These are phyloP conservation scores for Viridothelium virens DNA, from an alignment of 495 filamentous ascomycete species.

Conservation along the genomic window DNA sequence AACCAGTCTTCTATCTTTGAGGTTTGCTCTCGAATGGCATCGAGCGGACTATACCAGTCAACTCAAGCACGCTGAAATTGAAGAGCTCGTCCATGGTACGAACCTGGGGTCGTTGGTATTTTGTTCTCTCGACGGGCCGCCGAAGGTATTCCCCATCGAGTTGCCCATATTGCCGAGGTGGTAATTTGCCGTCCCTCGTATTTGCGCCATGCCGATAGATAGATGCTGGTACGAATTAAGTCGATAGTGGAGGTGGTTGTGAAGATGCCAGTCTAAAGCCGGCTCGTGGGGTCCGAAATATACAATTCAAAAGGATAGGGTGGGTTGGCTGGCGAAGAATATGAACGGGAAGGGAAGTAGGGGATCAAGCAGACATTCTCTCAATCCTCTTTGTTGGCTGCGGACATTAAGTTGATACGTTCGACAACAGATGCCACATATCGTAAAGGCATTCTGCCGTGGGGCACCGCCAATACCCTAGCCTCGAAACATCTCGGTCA, in stretches of 20 bases:
- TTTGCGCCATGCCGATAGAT: slow-evolving; percentile 69
- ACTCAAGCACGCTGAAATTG: not conserved
- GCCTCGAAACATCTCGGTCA: not conserved
- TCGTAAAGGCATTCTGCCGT: not conserved
- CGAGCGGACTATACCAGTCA: slow-evolving; percentile 54
- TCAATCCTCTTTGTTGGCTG: slow-evolving; percentile 12
- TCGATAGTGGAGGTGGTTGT: not conserved
- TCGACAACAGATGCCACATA: slow-evolving; percentile 7
- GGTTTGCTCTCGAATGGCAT: slow-evolving; percentile 85
- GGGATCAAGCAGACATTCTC: not conserved
- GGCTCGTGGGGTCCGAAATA: not conserved
- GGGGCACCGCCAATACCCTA: not conserved
- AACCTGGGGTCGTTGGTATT: slow-evolving; percentile 58
- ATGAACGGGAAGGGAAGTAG: slow-evolving; percentile 2
- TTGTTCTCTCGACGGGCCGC: slow-evolving; percentile 51
- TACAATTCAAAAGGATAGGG: not conserved
- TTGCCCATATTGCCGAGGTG: slow-evolving; percentile 65
- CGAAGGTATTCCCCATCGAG: slow-evolving; percentile 40
- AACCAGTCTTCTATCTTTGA: slow-evolving; percentile 96
- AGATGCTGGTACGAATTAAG: not conserved
- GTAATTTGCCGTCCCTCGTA: slow-evolving; percentile 92
- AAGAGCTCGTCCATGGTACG: not conserved
- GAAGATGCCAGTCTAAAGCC: not conserved
- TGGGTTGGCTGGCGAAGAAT: not conserved
- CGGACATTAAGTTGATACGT: not conserved